Percentiles rank a stretch among this genome's conserved stretches.
phyloP scores from a whole-genome alignment of 179 eudicot genomes.

The Silene coronaria region DNA sequence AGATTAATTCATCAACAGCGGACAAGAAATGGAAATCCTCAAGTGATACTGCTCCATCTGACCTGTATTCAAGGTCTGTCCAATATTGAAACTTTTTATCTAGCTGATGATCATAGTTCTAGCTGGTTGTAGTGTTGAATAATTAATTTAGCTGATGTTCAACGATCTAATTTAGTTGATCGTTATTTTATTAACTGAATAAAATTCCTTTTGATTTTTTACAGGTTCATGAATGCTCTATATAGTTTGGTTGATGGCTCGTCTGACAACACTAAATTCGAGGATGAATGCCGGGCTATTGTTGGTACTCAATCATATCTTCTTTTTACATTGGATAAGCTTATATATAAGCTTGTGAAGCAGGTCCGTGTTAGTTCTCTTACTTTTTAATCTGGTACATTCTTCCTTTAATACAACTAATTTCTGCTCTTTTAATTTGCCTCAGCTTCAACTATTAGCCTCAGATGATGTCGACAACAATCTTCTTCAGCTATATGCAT shows the following conservation, averaged over 20 bases:
- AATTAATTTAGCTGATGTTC: too few relatives aligned
- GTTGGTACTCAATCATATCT: conserved; percentile 83
- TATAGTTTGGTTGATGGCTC: conserved; percentile 79
- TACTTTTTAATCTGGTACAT: conserved; percentile 13
- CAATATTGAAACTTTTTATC: conserved; percentile 4
- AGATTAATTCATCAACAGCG: conserved; percentile 46
- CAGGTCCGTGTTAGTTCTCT: conserved; percentile 43
- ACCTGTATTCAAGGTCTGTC: conserved; percentile 63
- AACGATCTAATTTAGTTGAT: too few relatives aligned
- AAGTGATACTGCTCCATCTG: conserved; percentile 44
- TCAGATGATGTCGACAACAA: conserved; percentile 68
- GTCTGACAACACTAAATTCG: conserved; percentile 73
- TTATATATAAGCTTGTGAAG: conserved; percentile 73
- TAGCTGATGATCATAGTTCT: conserved; percentile 3
- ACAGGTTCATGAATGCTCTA: conserved; percentile 70
- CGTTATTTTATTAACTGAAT: not conserved
- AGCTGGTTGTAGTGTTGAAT: not conserved
- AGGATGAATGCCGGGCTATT: conserved; percentile 88
- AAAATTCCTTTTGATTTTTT: conserved; percentile 18
- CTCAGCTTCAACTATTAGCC: conserved; percentile 69
- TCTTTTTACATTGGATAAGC: conserved; percentile 86
- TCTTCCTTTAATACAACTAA: not conserved
- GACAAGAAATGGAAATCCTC: conserved; percentile 68
- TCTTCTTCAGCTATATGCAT: conserved; percentile 71
- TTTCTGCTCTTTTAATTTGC: not conserved